phyloP scores from a whole-genome alignment of 75 land plant genomes.

The Chamaecyparis obtusa region DNA sequence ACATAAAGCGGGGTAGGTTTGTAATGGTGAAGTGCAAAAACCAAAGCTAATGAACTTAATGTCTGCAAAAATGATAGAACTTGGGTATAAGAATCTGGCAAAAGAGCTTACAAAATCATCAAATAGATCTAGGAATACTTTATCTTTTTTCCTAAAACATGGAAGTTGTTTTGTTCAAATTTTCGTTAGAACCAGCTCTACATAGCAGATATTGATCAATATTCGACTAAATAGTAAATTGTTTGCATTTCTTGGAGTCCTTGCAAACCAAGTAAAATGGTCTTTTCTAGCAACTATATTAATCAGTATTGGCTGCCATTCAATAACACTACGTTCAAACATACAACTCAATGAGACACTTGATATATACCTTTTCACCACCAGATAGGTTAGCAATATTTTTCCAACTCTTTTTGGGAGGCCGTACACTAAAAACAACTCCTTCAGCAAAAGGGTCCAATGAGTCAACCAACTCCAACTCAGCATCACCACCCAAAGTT shows the following conservation, averaged over 20 bases:
- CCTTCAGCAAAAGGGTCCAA: conserved; percentile 98
- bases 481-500: conserved; percentile 99
- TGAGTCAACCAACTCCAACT: conserved; percentile 95
- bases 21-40: conserved; percentile 97
- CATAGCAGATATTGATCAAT: not conserved
- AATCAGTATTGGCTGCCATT: not conserved
- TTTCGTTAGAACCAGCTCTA: not conserved
- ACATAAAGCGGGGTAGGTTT: conserved; percentile 98
- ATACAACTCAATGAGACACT: not conserved
- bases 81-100: not conserved
- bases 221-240: not conserved
- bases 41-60: conserved; percentile 92
- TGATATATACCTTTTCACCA: conserved; percentile 82
- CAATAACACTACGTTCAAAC: not conserved
- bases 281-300: not conserved
- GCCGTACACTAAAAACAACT: conserved; percentile 96
- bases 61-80: conserved; percentile 45
- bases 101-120: not conserved
- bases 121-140: not conserved
- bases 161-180: not conserved
- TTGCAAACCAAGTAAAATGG: not conserved
- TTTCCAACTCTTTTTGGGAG: conserved; percentile 99
- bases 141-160: not conserved
- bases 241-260: not conserved
- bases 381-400: conserved; percentile 96